Conservation (phyloP, 2,329 filamentous ascomycete species). For the Ceratocystis destructans region DNA sequence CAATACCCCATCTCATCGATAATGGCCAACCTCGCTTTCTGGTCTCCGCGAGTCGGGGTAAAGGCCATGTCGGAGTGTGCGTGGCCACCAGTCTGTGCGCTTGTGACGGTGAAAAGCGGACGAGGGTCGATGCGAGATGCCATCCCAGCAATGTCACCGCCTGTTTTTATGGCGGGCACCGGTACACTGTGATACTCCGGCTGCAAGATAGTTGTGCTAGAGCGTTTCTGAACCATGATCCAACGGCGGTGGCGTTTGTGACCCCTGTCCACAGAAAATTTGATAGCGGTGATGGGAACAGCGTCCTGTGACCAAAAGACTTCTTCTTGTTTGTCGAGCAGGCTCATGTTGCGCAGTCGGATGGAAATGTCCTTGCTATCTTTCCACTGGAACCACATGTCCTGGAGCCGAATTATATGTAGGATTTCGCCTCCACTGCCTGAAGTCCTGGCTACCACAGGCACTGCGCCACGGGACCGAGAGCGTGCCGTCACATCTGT, state of each 20-base stretch:
- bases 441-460: slow-evolving; percentile 35
- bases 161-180: slow-evolving; percentile 21
- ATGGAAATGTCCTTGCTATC: slow-evolving; percentile 34
- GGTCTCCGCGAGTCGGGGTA: slow-evolving; percentile 35
- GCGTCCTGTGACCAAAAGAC: slow-evolving; percentile 41
- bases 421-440: slow-evolving; percentile 48
- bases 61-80: slow-evolving; percentile 51
- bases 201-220: slow-evolving; percentile 38
- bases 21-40: slow-evolving; percentile 47
- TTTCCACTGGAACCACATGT: slow-evolving; percentile 43
- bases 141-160: slow-evolving; percentile 20
- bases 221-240: slow-evolving; percentile 41
- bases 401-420: slow-evolving; percentile 37
- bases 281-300: slow-evolving; percentile 37
- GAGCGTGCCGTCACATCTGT: slow-evolving; percentile 28
- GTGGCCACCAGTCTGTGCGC: slow-evolving; percentile 38
- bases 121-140: slow-evolving; percentile 43
- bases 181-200: slow-evolving; percentile 36
- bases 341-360: slow-evolving; percentile 32
- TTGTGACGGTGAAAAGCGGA: slow-evolving; percentile 39
- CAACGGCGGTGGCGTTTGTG: slow-evolving; percentile 31
- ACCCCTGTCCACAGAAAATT: slow-evolving; percentile 32
- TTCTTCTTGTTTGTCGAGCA: slow-evolving; percentile 33
- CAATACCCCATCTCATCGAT: slow-evolving; percentile 53
- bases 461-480: slow-evolving; percentile 19